Conservation (phyloP, 1,284 basidiomycete species). For the Naganishia cerealis region DNA sequence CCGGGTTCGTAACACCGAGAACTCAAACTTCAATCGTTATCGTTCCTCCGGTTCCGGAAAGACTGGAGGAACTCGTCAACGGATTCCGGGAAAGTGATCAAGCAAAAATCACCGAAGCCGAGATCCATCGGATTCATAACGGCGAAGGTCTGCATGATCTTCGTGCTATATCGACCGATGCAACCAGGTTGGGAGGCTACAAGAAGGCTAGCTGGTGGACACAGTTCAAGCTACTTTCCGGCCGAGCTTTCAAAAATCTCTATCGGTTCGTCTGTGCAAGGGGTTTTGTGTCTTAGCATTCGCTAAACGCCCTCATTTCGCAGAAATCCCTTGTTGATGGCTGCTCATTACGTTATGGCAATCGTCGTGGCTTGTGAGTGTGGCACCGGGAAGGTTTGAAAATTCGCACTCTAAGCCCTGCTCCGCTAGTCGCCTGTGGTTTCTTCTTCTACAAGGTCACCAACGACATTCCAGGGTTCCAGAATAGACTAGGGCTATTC, state of each 20-base stretch:
- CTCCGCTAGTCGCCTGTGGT: constrained; percentile 46
- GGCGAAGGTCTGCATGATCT: constrained; percentile 42
- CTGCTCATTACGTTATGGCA: constrained; percentile 83
- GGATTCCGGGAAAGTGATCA: constrained; percentile 70
- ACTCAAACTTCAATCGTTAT: constrained; percentile 46
- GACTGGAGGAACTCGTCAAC: constrained; percentile 71
- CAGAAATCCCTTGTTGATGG: constrained; percentile 85
- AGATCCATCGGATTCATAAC: constrained; percentile 61
- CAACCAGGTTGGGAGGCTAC: constrained; percentile 68
- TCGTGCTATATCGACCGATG: constrained; percentile 59
- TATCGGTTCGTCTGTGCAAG: constrained; percentile 57
- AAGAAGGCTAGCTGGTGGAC: constrained; percentile 80
- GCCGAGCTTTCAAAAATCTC: constrained; percentile 96
- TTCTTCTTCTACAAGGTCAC: constrained; percentile 58
- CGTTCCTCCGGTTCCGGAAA: constrained; percentile 60
- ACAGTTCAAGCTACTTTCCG: constrained; percentile 89
- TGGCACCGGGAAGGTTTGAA: constrained; percentile 1
- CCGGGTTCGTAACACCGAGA: constrained; percentile 15
- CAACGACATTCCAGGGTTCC: constrained; percentile 90
- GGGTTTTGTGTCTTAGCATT: background rate
- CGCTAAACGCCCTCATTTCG: constrained; percentile 31
- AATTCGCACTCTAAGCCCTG: constrained; percentile 34
- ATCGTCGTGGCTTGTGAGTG: constrained; percentile 75
- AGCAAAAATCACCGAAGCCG: constrained; percentile 64
- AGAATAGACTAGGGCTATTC: constrained; percentile 78